These are phyloP conservation scores for Kodamaea derodonti DNA, from an alignment of 1,139 yeast species.

Conservation along the genomic window DNA sequence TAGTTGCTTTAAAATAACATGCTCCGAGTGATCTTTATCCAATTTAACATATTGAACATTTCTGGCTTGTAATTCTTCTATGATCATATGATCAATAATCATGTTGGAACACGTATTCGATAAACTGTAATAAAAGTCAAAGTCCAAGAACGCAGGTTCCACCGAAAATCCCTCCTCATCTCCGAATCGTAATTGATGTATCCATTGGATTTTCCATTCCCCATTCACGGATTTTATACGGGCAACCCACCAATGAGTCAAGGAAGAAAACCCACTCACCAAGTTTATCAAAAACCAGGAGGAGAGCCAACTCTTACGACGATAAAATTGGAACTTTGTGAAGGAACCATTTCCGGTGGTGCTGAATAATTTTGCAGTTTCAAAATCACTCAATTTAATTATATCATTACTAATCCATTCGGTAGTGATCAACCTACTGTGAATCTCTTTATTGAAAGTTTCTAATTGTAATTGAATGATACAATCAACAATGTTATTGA, in stretches of 20 bases:
- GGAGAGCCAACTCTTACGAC: slow-evolving; percentile 68
- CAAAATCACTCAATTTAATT: slow-evolving; percentile 42
- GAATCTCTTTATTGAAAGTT: slow-evolving; percentile 49
- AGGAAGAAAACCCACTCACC: slow-evolving; percentile 42
- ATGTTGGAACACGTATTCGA: slow-evolving; percentile 54
- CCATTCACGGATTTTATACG: slow-evolving; percentile 57
- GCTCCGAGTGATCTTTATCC: slow-evolving; percentile 6
- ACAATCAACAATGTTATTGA: slow-evolving; percentile 32
- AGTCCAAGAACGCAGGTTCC: slow-evolving; percentile 25
- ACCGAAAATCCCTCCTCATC: slow-evolving; percentile 13
- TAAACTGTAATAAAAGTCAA: slow-evolving; percentile 46
- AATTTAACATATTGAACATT: slow-evolving; percentile 34
- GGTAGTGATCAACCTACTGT: slow-evolving; percentile 54
- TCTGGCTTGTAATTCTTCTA: slow-evolving; percentile 51
- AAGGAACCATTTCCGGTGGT: slow-evolving; percentile 8
- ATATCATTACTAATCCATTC: slow-evolving; percentile 65
- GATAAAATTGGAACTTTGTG: slow-evolving; percentile 39
- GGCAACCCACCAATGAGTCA: slow-evolving; percentile 61
- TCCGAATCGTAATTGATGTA: slow-evolving; percentile 18
- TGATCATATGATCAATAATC: slow-evolving; percentile 60
- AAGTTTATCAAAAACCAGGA: slow-evolving; percentile 62
- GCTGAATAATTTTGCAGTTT: slow-evolving; percentile 22
- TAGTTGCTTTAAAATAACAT: neutral
- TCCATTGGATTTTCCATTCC: slow-evolving; percentile 61
- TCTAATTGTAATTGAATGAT: slow-evolving; percentile 49